Conservation (phyloP, 2,329 filamentous ascomycete species). For the Gaeumannomyces sp. region DNA sequence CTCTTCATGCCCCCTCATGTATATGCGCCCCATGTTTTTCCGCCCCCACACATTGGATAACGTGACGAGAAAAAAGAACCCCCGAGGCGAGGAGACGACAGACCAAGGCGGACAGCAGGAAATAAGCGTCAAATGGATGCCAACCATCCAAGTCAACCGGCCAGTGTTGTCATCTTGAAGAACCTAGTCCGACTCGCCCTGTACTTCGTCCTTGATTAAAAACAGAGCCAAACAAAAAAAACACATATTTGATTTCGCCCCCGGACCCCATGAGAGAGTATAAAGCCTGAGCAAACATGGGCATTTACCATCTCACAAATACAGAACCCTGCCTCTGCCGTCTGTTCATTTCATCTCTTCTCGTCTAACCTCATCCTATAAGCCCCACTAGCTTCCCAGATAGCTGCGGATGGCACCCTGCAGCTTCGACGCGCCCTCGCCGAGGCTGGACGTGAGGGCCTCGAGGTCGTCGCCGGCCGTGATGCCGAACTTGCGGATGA, state of each 20-base stretch:
- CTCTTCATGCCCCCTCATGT: too few relatives aligned
- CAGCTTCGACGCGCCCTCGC: slow-evolving; percentile 77
- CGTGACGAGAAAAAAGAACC: too few relatives aligned
- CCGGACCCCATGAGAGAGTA: too few relatives aligned
- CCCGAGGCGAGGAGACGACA: too few relatives aligned
- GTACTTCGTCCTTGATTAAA: not conserved
- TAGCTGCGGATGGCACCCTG: slow-evolving; percentile 69
- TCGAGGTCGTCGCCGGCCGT: slow-evolving; percentile 95
- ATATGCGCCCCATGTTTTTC: too few relatives aligned
- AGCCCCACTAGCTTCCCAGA: slow-evolving; percentile 45
- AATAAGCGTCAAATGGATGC: not conserved
- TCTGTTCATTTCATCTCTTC: too few relatives aligned
- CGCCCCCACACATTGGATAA: too few relatives aligned
- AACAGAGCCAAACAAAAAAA: not conserved
- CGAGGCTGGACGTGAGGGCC: slow-evolving; percentile 75
- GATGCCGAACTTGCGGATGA: slow-evolving; percentile 89
- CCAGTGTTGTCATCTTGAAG: not conserved
- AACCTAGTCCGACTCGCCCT: not conserved
- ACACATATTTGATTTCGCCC: not conserved
- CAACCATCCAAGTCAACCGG: not conserved
- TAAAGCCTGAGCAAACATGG: too few relatives aligned
- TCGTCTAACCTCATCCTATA: not conserved
- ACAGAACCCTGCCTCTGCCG: not conserved
- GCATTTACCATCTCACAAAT: too few relatives aligned
- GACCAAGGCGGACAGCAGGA: not conserved